These are phyloP conservation scores for Collybia nuda DNA, from an alignment of 768 basidiomycete genomes.

Conservation along the genomic window DNA sequence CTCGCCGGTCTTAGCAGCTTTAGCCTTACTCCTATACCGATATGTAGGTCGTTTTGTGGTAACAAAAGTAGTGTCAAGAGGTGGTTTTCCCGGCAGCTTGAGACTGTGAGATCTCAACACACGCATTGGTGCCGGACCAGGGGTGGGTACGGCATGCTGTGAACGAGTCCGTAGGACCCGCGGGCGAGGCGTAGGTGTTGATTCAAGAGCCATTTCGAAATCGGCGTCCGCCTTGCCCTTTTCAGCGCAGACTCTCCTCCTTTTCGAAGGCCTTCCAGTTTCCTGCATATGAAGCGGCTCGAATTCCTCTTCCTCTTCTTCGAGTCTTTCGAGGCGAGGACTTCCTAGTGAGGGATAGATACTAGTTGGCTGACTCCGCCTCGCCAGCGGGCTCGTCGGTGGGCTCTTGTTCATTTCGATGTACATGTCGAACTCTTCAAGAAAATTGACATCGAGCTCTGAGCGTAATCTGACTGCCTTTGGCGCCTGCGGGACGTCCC, in stretches of 20 bases:
- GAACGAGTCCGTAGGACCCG: constrained; percentile 10
- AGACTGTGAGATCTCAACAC: constrained; percentile 18
- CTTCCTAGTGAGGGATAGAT: constrained; percentile 16
- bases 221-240: constrained; percentile 10
- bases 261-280: constrained; percentile 21
- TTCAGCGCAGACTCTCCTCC: constrained; percentile 19
- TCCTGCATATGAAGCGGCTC: constrained; percentile 1
- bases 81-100: not conserved
- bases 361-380: constrained; percentile 19
- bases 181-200: constrained; percentile 17
- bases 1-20: not conserved
- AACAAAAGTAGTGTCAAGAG: constrained; percentile 13
- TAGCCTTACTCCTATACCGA: constrained; percentile 8
- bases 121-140: constrained; percentile 11
- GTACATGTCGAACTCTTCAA: constrained; percentile 8
- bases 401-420: constrained; percentile 23
- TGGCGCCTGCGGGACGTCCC: constrained; percentile 36
- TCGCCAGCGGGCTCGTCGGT: constrained; percentile 35
- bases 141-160: not conserved
- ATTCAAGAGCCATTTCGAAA: constrained; percentile 8
- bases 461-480: constrained; percentile 24
- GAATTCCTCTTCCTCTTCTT: constrained; percentile 28
- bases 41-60: constrained; percentile 1
- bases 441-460: constrained; percentile 3
- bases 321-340: constrained; percentile 25